phyloP scores from a whole-genome alignment of 192 early-diverging fungal species.

The Linderina pennispora region DNA sequence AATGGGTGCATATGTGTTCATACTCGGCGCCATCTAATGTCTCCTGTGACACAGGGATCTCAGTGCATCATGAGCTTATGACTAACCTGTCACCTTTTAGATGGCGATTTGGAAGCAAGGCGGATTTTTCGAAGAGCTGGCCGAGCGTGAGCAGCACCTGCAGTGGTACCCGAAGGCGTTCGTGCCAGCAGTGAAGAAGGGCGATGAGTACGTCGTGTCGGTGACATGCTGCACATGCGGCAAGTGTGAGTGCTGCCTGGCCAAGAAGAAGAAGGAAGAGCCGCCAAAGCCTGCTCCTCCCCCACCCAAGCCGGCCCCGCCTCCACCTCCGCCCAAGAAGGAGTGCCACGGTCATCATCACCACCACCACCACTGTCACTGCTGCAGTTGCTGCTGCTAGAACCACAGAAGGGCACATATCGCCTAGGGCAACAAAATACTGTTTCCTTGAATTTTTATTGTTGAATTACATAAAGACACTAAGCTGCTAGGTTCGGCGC shows the following conservation, averaged over 20 bases:
- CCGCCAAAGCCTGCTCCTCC: constrained; percentile 7
- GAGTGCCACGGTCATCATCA: constrained; percentile 18
- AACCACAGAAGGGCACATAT: neutral
- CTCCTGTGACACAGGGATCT: too few species aligned
- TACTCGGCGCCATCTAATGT: too few species aligned
- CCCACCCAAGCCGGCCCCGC: constrained; percentile 7
- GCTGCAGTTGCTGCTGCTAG: constrained; percentile 20
- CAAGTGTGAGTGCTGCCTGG: constrained; percentile 26
- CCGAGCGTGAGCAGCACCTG: constrained; percentile 48
- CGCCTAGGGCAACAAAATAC: too few species aligned
- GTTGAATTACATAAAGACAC: too few species aligned
- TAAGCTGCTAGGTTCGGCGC: neutral
- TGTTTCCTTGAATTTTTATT: too few species aligned
- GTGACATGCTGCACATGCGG: constrained; percentile 38
- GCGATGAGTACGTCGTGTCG: constrained; percentile 26
- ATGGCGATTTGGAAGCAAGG: constrained; percentile 48
- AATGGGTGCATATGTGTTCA: too few species aligned
- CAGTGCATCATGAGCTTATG: too few species aligned
- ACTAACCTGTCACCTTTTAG: too few species aligned
- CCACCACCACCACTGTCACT: constrained; percentile 13
- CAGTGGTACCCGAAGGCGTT: constrained; percentile 46
- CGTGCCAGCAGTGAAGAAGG: constrained; percentile 41
- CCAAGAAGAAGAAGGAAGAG: too few species aligned
- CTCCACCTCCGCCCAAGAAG: constrained; percentile 3
- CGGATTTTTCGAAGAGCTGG: constrained; percentile 47